Evolutionary conservation across 495 filamentous ascomycete species (phyloP).

Genomic region (Sordaria brevicollis): DNA sequence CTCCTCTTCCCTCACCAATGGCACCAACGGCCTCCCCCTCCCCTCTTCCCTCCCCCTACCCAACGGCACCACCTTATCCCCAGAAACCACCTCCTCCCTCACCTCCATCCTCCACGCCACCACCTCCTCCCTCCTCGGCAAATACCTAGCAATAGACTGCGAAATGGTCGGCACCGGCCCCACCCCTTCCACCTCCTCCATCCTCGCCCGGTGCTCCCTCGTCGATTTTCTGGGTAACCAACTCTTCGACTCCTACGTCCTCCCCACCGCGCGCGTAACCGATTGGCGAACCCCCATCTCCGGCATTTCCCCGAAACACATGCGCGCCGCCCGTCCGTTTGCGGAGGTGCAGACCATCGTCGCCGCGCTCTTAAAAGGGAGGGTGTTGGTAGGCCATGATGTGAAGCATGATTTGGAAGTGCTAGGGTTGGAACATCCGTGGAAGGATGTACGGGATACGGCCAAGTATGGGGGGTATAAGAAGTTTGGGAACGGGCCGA

Average conservation of each 20-base stretch:
- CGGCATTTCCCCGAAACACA: slow-evolving; percentile 62
- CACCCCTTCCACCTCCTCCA: slow-evolving; percentile 49
- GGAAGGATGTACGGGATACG: slow-evolving; percentile 73
- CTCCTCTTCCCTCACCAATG: neutral
- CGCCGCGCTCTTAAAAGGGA: slow-evolving; percentile 56
- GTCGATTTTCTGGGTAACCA: slow-evolving; percentile 89
- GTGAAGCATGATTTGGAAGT: slow-evolving; percentile 74
- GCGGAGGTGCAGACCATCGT: slow-evolving; percentile 66
- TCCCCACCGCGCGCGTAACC: slow-evolving; percentile 62
- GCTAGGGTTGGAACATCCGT: slow-evolving; percentile 65
- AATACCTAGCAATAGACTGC: slow-evolving; percentile 89
- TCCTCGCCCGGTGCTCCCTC: slow-evolving; percentile 70
- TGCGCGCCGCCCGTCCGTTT: slow-evolving; percentile 59
- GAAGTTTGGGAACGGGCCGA: slow-evolving; percentile 62
- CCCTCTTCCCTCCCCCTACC: neutral
- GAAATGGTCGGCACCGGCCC: slow-evolving; percentile 94
- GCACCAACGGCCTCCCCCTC: neutral
- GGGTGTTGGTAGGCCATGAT: slow-evolving; percentile 84
- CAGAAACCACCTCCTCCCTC: neutral
- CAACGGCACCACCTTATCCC: neutral
- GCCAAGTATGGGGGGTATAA: slow-evolving; percentile 63
- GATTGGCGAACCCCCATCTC: slow-evolving; percentile 84
- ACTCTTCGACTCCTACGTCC: slow-evolving; percentile 84
- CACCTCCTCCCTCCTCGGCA: slow-evolving; percentile 65
- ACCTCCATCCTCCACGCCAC: neutral